phyloP scores from a whole-genome alignment of 2,329 filamentous ascomycete species.

The Pseudopithomyces chartarum region DNA sequence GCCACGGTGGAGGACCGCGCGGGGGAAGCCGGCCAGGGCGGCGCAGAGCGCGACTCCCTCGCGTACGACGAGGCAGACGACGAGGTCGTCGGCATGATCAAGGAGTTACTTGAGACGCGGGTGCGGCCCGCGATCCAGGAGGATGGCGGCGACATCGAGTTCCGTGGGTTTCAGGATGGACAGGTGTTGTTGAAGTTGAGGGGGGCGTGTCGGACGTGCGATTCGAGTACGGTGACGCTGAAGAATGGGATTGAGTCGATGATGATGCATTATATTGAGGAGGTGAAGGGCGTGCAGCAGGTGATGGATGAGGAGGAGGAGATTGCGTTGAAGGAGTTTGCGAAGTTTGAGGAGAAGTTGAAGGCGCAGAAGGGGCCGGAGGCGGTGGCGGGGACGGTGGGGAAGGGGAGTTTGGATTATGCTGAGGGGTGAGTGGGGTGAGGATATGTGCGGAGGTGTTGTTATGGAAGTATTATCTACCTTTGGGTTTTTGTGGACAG shows the following conservation, averaged over 20 bases:
- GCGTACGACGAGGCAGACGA: conserved; percentile 88
- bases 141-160: conserved; percentile 97
- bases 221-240: conserved; percentile 93
- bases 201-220: conserved; percentile 93
- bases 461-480: not conserved
- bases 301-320: conserved; percentile 92
- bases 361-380: conserved; percentile 61
- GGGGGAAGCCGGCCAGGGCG: conserved; percentile 56
- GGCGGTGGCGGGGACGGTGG: conserved; percentile 55
- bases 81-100: conserved; percentile 97
- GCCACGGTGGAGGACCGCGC: conserved; percentile 67
- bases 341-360: conserved; percentile 89
- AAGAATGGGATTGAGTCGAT: conserved; percentile 99
- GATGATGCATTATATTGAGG: conserved; percentile 92
- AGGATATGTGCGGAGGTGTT: not conserved
- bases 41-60: conserved; percentile 68
- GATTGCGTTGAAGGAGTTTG: conserved; percentile 83
- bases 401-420: conserved; percentile 59
- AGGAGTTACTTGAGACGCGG: conserved; percentile 92
- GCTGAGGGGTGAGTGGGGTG: conserved; percentile 34
- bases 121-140: conserved; percentile 96
- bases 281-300: conserved; percentile 90
- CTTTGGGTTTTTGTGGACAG: not conserved
- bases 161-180: conserved; percentile 84
- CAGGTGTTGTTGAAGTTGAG: conserved; percentile 85